Conservation (phyloP, 2,329 filamentous ascomycete genomes). For the Davidsoniella neocaledoniae region DNA sequence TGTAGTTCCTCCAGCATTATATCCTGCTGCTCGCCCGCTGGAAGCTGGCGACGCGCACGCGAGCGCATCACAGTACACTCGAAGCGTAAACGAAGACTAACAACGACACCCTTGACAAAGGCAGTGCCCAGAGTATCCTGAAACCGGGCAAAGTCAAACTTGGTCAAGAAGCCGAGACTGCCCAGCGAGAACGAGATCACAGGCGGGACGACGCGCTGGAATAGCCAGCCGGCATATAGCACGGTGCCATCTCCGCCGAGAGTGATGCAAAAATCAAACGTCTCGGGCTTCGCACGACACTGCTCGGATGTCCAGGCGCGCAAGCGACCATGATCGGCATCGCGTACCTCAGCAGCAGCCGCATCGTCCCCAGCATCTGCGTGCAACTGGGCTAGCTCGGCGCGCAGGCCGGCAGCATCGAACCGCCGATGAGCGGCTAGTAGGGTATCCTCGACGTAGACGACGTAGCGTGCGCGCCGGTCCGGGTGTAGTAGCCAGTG, state of each 20-base stretch:
- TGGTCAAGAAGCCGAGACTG: conserved; percentile 86
- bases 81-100: conserved; percentile 75
- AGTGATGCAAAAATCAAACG: conserved; percentile 86
- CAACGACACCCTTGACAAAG: conserved; percentile 70
- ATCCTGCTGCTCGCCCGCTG: conserved; percentile 16
- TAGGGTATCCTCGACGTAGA: conserved; percentile 71
- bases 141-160: conserved; percentile 78
- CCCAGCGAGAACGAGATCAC: conserved; percentile 84
- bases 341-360: conserved; percentile 19
- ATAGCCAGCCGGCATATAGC: conserved; percentile 89
- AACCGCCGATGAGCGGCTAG: conserved; percentile 54
- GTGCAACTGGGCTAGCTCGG: conserved; percentile 35
- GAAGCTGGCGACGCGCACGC: conserved; percentile 24
- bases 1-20: conserved; percentile 23
- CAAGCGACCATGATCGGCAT: conserved; percentile 35
- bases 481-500: conserved; percentile 66
- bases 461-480: conserved; percentile 49
- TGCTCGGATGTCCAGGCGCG: conserved; percentile 73
- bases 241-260: conserved; percentile 94
- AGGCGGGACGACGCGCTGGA: conserved; percentile 86
- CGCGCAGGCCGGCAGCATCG: conserved; percentile 49
- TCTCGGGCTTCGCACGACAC: conserved; percentile 61
- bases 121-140: conserved; percentile 50
- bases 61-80: conserved; percentile 89
- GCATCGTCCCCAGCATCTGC: conserved; percentile 19